phyloP scores from a whole-genome alignment of 805 yeast genomes.

The Vanderwaltozyma yarrowii region DNA sequence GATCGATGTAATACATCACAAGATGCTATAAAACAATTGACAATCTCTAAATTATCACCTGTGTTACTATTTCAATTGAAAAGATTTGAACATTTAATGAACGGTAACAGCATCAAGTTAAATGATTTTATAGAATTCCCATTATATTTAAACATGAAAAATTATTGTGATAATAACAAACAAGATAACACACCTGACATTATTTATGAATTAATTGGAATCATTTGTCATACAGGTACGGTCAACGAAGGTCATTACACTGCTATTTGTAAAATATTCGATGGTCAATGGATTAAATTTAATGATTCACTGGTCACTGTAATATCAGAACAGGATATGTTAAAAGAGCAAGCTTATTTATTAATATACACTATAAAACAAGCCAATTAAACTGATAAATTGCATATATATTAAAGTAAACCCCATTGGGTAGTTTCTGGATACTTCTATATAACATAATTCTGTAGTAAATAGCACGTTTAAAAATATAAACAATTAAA shows the following conservation, averaged over 20 bases:
- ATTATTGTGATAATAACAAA: constrained; percentile 34
- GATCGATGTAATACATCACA: constrained; percentile 50
- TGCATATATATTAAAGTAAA: not conserved
- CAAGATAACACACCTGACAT: constrained; percentile 27
- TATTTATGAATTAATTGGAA: constrained; percentile 76
- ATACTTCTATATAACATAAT: too few species aligned
- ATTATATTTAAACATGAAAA: constrained; percentile 56
- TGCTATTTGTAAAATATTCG: constrained; percentile 60
- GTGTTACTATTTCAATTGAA: constrained; percentile 80
- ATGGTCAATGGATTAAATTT: constrained; percentile 79
- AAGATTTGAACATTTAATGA: constrained; percentile 38
- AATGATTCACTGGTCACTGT: constrained; percentile 79
- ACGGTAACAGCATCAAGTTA: constrained; percentile 49
- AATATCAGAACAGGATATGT: constrained; percentile 54
- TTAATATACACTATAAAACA: constrained; percentile 48
- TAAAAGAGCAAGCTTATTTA: constrained; percentile 67
- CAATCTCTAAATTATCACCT: constrained; percentile 59
- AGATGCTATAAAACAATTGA: constrained; percentile 62
- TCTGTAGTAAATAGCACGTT: too few species aligned
- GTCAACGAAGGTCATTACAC: constrained; percentile 95
- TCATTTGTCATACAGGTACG: constrained; percentile 83
- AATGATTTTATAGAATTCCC: constrained; percentile 71
- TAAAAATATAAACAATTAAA: too few species aligned
- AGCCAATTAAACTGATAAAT: constrained; percentile 9
- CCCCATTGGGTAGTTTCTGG: too few species aligned